These are phyloP conservation scores for Bruguiera gymnorhiza DNA, from an alignment of 345 rosid species.

Conservation along the genomic window DNA sequence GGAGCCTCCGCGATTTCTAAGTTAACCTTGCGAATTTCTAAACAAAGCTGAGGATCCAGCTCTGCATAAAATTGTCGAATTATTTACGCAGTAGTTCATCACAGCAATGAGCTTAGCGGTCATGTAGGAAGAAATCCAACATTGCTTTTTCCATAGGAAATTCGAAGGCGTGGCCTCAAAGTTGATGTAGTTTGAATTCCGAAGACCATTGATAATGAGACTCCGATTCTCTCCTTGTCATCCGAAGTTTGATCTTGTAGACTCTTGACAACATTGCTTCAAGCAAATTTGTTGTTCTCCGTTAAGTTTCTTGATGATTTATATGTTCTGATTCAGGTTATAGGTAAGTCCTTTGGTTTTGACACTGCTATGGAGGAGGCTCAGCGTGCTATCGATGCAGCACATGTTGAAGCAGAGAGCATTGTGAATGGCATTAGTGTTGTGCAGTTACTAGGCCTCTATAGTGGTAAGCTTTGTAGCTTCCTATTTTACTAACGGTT, in stretches of 20 bases:
- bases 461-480: slow-evolving; percentile 53
- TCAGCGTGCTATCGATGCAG: slow-evolving; percentile 90
- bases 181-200: slow-evolving; percentile 78
- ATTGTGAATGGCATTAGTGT: slow-evolving; percentile 74
- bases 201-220: slow-evolving; percentile 76
- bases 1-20: slow-evolving; percentile 70
- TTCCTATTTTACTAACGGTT: too few species aligned
- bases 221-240: slow-evolving; percentile 38
- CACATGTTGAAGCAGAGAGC: slow-evolving; percentile 88
- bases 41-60: not conserved
- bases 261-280: not conserved
- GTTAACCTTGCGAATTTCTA: slow-evolving; percentile 21
- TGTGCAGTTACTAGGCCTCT: slow-evolving; percentile 91
- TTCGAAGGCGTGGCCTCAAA: slow-evolving; percentile 62
- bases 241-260: not conserved
- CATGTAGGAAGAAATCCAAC: not conserved
- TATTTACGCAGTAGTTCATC: not conserved
- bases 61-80: not conserved
- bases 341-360: slow-evolving; percentile 87
- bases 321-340: slow-evolving; percentile 37
- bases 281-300: not conserved
- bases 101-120: not conserved
- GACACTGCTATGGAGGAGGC: slow-evolving; percentile 98
- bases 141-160: slow-evolving; percentile 38
- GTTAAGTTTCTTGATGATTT: not conserved